Percentiles rank a stretch among this genome's conserved stretches.
Conservation (phyloP, 1,284 basidiomycete species). For the Inonotus obliquus region DNA sequence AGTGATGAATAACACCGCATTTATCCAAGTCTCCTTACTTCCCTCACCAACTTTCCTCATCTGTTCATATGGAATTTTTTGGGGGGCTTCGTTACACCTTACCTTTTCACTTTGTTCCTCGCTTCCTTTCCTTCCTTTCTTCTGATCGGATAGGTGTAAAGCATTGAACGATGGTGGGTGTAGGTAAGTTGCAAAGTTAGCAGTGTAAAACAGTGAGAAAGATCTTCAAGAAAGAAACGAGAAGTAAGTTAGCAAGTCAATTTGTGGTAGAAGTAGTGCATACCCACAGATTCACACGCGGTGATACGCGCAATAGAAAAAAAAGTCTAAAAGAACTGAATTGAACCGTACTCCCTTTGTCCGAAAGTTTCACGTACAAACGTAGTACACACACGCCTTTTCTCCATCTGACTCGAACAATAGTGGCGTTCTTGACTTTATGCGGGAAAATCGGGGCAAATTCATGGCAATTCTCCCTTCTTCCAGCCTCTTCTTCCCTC, state of each 20-base stretch:
- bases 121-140: not conserved
- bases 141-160: not conserved
- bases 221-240: no score
- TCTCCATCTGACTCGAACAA: slow-evolving; percentile 13
- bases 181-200: no score
- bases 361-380: not conserved
- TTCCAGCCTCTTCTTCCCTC: not conserved
- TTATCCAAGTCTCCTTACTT: slow-evolving; percentile 4
- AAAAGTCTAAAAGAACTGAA: not conserved
- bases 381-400: not conserved
- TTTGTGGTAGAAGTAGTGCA: no score
- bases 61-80: slow-evolving; percentile 6
- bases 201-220: no score
- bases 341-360: not conserved
- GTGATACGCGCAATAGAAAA: not conserved
- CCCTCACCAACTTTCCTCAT: slow-evolving; percentile 1
- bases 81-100: no score
- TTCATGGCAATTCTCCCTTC: not conserved
- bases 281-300: no score
- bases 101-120: no score
- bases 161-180: not conserved
- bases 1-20: no score
- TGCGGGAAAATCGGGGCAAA: not conserved
- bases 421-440: not conserved
- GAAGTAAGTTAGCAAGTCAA: no score